Evolutionary conservation across 2,329 filamentous ascomycete genomes (phyloP).

Genomic region (Thelonectria discophora): DNA sequence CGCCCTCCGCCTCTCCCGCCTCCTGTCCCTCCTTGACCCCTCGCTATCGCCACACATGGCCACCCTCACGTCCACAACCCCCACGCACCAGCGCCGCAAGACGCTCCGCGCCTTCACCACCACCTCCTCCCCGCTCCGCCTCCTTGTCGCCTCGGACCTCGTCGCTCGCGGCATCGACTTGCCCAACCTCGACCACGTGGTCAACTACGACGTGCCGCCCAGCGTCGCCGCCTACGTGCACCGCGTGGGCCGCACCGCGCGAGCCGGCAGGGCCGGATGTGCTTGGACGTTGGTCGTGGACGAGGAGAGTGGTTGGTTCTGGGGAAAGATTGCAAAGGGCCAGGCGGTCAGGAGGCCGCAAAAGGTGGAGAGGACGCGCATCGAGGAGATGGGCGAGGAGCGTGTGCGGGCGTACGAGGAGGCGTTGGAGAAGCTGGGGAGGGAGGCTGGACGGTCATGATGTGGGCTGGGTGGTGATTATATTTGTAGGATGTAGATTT

Average conservation of each 20-base stretch:
- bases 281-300: slow-evolving; percentile 90
- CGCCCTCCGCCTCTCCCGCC: slow-evolving; percentile 83
- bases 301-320: slow-evolving; percentile 90
- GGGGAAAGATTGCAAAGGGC: slow-evolving; percentile 77
- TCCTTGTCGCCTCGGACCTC: slow-evolving; percentile 92
- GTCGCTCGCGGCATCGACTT: slow-evolving; percentile 91
- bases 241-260: slow-evolving; percentile 88
- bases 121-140: slow-evolving; percentile 71
- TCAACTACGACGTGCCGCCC: slow-evolving; percentile 92
- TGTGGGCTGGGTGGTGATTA: slow-evolving; percentile 1
- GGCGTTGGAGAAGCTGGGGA: slow-evolving; percentile 69
- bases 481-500: no score
- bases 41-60: slow-evolving; percentile 65
- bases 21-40: slow-evolving; percentile 74
- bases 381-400: slow-evolving; percentile 59
- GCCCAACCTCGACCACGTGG: slow-evolving; percentile 78
- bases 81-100: slow-evolving; percentile 74
- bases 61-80: slow-evolving; percentile 80
- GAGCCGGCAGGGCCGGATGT: slow-evolving; percentile 77
- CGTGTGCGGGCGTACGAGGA: slow-evolving; percentile 59
- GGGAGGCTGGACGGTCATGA: slow-evolving; percentile 60
- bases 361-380: slow-evolving; percentile 58
- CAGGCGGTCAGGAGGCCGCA: slow-evolving; percentile 55
- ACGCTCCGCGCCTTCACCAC: slow-evolving; percentile 74
- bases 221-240: slow-evolving; percentile 88